These are phyloP conservation scores for Porcisia hertigi DNA, from an alignment of 208 protist genomes.

Conservation along the genomic window DNA sequence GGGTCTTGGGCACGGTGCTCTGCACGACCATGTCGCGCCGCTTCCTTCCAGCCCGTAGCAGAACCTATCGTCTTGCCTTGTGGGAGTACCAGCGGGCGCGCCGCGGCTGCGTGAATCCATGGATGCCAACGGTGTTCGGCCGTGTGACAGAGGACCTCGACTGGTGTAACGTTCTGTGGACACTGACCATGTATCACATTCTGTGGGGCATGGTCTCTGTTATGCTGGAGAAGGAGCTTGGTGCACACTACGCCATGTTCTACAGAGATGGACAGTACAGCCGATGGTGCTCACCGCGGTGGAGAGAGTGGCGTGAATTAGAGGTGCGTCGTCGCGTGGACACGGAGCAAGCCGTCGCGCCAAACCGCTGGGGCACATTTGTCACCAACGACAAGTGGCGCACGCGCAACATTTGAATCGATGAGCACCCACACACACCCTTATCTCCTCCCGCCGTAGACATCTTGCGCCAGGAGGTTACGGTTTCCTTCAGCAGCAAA, in stretches of 20 bases:
- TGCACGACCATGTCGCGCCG: slow-evolving; percentile 55
- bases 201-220: slow-evolving; percentile 72
- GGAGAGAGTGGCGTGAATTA: slow-evolving; percentile 84
- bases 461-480: not conserved
- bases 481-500: not conserved
- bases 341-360: slow-evolving; percentile 55
- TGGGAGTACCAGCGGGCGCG: slow-evolving; percentile 79
- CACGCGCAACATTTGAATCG: slow-evolving; percentile 45
- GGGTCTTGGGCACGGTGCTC: slow-evolving; percentile 40
- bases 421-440: no score
- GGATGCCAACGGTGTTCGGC: slow-evolving; percentile 63
- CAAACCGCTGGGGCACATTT: slow-evolving; percentile 70
- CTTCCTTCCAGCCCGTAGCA: slow-evolving; percentile 39
- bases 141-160: slow-evolving; percentile 74
- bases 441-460: not conserved
- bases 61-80: slow-evolving; percentile 69
- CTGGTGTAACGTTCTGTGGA: slow-evolving; percentile 82
- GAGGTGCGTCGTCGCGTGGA: slow-evolving; percentile 63
- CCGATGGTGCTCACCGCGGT: slow-evolving; percentile 80
- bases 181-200: slow-evolving; percentile 68
- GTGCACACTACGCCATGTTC: slow-evolving; percentile 85
- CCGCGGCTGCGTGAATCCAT: slow-evolving; percentile 64
- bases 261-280: slow-evolving; percentile 68
- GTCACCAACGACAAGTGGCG: slow-evolving; percentile 71
- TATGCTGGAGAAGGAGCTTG: slow-evolving; percentile 67